Base-by-base conservation (phyloP, 208 protist species). In the Trypanosoma avium region DNA sequence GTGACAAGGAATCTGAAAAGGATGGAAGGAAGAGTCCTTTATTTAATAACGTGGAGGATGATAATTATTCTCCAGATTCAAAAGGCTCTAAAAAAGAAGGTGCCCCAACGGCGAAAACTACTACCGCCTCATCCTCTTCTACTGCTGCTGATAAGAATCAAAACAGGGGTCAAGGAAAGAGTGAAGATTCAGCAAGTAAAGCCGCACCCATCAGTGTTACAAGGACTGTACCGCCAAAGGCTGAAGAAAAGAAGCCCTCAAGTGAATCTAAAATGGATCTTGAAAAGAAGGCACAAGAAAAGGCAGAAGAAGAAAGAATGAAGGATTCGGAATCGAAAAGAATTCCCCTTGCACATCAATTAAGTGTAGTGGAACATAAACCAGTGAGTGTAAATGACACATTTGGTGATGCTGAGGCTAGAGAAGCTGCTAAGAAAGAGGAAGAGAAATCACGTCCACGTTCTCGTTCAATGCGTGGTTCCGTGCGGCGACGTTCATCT, bases 401-500 rank as follows among this genome's bases (percentile, higher is more conserved):
- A 0, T 74, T 74, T 67, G 68, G 68, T 19, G 61, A 40, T 9
- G 49, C 22, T 21, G 61, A 35, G 12, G 36, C n/a, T 0, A 29
- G n/a, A n/a, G 24, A 49, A 19, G 0, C 29, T 15, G 43, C 17
- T 19, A 22, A n/a, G 32, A 30, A 65, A 57, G 33, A 29, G 8
- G 5, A 29, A 61, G 13, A 36, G 13, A 8, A 1, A 35, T 27
- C 13, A 33, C 30, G 61, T 56, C 26, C 54, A 43, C 57, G 64
- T 21, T 50, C 49, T 9, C 67, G 57, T 21, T 53, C 57, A 17
- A 3, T 13, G 2, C 70, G 67, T 24, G 27, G 54, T 13, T 63
- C 48, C 6, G 9, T 52, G 19, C 47, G 49, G n/a, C 70, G 86
- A 35, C 74, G 67, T 54, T 61, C 70, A 4, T 72, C 64, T 17